A percentile compares a stretch with the other conserved stretches of the same genome.
Conservation (phyloP, 108 stramenopile species). For the Skeletonema potamos region DNA sequence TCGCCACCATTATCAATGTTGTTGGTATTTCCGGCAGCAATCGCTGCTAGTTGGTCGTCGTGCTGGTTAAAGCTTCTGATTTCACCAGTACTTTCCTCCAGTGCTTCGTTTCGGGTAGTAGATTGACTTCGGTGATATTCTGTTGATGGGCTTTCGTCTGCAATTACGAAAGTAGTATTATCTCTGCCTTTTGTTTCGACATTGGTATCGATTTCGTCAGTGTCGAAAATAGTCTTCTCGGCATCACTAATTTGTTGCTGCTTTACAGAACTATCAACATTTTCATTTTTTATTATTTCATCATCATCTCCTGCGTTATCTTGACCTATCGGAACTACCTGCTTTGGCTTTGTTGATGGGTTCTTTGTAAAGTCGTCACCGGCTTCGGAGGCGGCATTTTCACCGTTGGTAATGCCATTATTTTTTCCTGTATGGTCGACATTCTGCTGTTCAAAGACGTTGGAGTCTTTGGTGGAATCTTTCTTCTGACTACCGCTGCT, state of each 20-base stretch:
- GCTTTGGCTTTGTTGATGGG: neutral
- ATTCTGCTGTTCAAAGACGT: too few relatives aligned
- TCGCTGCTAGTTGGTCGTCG: neutral
- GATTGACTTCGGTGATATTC: constrained; percentile 36
- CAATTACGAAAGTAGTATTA: neutral
- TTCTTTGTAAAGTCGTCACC: neutral
- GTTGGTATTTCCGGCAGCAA: neutral
- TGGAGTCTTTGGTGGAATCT: too few relatives aligned
- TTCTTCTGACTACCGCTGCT: neutral
- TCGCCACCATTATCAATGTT: constrained; percentile 7
- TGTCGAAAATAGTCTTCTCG: neutral
- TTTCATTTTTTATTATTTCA: neutral
- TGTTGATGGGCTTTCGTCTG: neutral
- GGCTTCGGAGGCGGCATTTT: neutral
- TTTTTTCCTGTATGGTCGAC: neutral
- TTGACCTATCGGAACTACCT: neutral
- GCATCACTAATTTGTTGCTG: neutral
- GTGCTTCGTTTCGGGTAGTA: constrained; percentile 2
- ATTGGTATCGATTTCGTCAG: neutral
- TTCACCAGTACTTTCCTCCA: neutral
- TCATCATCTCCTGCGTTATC: neutral
- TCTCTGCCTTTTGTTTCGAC: neutral
- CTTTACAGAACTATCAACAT: neutral
- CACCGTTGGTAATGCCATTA: neutral
- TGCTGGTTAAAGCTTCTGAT: neutral